Percentiles rank a stretch among this genome's conserved stretches.
Evolutionary conservation across 129 eudicot genomes (phyloP).

Genomic region (Lactuca saligna): DNA sequence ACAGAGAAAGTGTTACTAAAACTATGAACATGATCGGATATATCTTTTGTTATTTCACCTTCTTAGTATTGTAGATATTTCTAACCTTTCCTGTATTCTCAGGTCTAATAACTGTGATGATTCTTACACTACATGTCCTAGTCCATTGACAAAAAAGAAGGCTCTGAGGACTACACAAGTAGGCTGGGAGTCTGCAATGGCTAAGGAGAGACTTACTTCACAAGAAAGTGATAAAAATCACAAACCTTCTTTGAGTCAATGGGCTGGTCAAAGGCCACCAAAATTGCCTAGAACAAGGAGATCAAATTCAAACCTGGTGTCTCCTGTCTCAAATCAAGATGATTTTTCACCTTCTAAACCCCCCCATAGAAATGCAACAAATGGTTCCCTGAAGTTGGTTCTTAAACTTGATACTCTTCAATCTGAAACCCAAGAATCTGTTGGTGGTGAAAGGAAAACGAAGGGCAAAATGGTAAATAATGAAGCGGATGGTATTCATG

Average conservation of each 20-base stretch:
- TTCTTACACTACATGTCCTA: slow-evolving; percentile 5
- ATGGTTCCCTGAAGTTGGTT: slow-evolving; percentile 44
- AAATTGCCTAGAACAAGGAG: slow-evolving; percentile 77
- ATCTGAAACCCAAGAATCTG: slow-evolving; percentile 71
- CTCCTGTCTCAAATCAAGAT: slow-evolving; percentile 67
- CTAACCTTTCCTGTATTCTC: slow-evolving; percentile 7
- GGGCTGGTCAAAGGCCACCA: slow-evolving; percentile 90
- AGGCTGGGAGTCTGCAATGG: slow-evolving; percentile 53
- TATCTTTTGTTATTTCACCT: too few relatives aligned
- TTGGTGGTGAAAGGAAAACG: slow-evolving; percentile 54
- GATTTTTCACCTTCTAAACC: slow-evolving; percentile 50
- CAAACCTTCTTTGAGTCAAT: slow-evolving; percentile 70
- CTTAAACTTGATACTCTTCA: slow-evolving; percentile 55
- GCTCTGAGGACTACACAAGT: slow-evolving; percentile 52
- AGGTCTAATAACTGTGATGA: slow-evolving; percentile 66
- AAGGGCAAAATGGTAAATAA: slow-evolving; percentile 42
- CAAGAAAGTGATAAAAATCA: slow-evolving; percentile 41
- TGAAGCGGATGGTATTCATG: slow-evolving; percentile 23
- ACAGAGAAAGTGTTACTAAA: too few relatives aligned
- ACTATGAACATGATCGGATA: too few relatives aligned
- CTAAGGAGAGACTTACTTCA: slow-evolving; percentile 37
- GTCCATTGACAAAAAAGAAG: slow-evolving; percentile 55
- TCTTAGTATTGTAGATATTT: too few relatives aligned
- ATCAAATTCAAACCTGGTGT: slow-evolving; percentile 59
- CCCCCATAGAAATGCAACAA: slow-evolving; percentile 39